A percentile compares a stretch with the other conserved stretches of the same genome.
Evolutionary conservation across 2,329 filamentous ascomycete genomes (phyloP).

Genomic region (Colletotrichum sp.): DNA sequence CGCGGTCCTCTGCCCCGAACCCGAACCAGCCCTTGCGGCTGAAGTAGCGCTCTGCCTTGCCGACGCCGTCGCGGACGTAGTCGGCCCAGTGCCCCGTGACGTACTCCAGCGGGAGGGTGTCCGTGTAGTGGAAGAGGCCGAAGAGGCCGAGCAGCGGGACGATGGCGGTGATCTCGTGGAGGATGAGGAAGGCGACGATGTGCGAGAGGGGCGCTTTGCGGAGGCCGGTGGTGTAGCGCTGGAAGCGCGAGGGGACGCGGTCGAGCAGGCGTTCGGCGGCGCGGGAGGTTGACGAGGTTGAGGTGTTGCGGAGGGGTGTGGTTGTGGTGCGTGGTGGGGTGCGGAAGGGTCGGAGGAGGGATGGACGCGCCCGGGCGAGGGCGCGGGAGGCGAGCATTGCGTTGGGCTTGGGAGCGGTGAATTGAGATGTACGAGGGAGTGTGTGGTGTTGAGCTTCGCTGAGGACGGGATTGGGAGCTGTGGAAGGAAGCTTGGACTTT

Average conservation of each 20-base stretch:
- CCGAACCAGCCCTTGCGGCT: constrained; percentile 82
- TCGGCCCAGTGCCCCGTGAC: constrained; percentile 54
- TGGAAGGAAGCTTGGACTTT: background rate
- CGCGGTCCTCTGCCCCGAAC: constrained; percentile 46
- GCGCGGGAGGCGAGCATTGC: constrained; percentile 1
- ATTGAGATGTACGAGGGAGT: background rate
- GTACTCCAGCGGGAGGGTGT: constrained; percentile 70
- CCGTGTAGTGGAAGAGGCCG: constrained; percentile 79
- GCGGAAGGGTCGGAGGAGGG: background rate
- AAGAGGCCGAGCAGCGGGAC: constrained; percentile 79
- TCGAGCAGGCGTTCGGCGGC: constrained; percentile 49
- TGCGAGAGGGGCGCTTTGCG: constrained; percentile 81
- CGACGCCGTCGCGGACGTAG: constrained; percentile 67
- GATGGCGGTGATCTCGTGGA: constrained; percentile 92
- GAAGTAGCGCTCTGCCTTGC: constrained; percentile 80
- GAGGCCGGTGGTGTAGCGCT: constrained; percentile 72
- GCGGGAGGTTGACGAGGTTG: constrained; percentile 31
- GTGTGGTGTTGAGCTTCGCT: background rate
- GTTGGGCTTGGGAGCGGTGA: no score
- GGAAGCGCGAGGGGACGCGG: constrained; percentile 70
- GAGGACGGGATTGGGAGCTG: background rate
- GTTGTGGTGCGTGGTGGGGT: background rate
- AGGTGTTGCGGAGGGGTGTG: background rate
- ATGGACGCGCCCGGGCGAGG: background rate
- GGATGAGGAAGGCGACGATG: constrained; percentile 82